These are phyloP conservation scores for Penicillium sp. DNA, from an alignment of 2,329 filamentous ascomycete genomes.

Conservation along the genomic window DNA sequence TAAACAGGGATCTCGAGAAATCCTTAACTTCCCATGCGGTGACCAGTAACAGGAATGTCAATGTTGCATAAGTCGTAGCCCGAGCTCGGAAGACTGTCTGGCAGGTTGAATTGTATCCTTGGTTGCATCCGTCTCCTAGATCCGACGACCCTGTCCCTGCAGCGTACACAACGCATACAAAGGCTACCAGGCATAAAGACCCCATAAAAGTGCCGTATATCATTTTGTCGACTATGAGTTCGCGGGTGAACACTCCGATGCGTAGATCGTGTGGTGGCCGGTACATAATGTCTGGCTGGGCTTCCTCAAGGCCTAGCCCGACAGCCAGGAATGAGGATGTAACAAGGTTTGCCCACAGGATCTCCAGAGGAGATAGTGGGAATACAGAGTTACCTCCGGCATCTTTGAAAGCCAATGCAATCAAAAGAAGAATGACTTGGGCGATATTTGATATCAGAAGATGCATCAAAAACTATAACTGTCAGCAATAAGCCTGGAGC, in stretches of 20 bases:
- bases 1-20: slow-evolving; percentile 72
- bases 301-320: slow-evolving; percentile 76
- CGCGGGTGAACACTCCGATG: slow-evolving; percentile 42
- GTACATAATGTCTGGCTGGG: slow-evolving; percentile 72
- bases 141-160: slow-evolving; percentile 44
- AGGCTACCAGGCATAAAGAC: slow-evolving; percentile 43
- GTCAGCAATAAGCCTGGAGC: slow-evolving; percentile 30
- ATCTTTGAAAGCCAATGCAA: slow-evolving; percentile 80
- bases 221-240: slow-evolving; percentile 43
- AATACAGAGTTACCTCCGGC: slow-evolving; percentile 71
- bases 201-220: slow-evolving; percentile 49
- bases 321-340: slow-evolving; percentile 85
- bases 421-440: slow-evolving; percentile 77
- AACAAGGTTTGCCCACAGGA: slow-evolving; percentile 90
- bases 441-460: slow-evolving; percentile 78
- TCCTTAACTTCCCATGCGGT: slow-evolving; percentile 77
- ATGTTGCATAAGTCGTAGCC: slow-evolving; percentile 70
- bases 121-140: slow-evolving; percentile 57
- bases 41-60: slow-evolving; percentile 74
- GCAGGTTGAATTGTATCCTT: slow-evolving; percentile 49
- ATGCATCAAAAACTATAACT: slow-evolving; percentile 66
- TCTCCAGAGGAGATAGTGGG: slow-evolving; percentile 79
- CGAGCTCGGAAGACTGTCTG: slow-evolving; percentile 65
- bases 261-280: slow-evolving; percentile 70
- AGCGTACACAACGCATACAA: slow-evolving; percentile 41